Conservation (phyloP, 2,329 filamentous ascomycete genomes). For the Trichoderma pleuroti region DNA sequence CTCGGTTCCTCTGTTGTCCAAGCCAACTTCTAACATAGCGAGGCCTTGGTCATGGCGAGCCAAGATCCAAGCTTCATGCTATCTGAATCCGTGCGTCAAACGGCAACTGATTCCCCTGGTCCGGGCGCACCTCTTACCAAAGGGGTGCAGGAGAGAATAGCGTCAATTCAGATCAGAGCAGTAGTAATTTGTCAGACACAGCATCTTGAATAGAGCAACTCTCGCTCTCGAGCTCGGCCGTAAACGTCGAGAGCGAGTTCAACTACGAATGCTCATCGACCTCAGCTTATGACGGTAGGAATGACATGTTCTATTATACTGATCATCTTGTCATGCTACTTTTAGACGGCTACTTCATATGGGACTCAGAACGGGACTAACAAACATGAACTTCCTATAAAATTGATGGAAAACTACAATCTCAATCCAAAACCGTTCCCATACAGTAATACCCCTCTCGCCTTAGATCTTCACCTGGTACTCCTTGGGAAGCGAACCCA, state of each 20-base stretch:
- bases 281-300: fast-evolving
- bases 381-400: background rate
- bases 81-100: background rate
- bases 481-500: background rate
- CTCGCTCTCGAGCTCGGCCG: background rate
- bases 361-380: background rate
- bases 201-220: background rate
- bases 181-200: background rate
- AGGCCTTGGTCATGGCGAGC: background rate
- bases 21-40: background rate
- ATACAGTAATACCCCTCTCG: fast-evolving
- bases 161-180: background rate
- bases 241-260: background rate
- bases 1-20: background rate
- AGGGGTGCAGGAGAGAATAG: background rate
- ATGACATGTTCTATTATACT: background rate
- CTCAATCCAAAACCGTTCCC: background rate
- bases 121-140: no score
- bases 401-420: background rate
- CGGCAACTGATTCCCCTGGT: no score
- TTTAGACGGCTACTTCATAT: no score
- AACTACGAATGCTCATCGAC: background rate
- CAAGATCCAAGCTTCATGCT: background rate
- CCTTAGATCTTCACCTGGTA: background rate
- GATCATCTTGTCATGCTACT: background rate